Evolutionary conservation across 2,329 filamentous ascomycete genomes (phyloP).

Genomic region (Epichloe sibirici): DNA sequence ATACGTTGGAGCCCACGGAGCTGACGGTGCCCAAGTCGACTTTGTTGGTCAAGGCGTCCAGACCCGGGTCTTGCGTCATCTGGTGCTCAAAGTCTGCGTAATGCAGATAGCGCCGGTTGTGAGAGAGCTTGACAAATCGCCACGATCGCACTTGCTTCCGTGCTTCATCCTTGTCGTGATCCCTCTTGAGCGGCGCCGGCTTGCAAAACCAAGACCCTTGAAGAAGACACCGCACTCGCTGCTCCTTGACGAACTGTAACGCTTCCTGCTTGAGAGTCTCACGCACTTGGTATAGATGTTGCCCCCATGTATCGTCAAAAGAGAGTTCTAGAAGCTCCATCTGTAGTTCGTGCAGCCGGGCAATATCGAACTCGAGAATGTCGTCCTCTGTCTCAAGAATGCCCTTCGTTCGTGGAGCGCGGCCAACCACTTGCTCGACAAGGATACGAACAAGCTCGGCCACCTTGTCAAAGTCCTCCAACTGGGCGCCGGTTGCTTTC

Average conservation of each 20-base stretch:
- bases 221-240: constrained; percentile 79
- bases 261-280: constrained; percentile 87
- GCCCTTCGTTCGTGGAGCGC: constrained; percentile 69
- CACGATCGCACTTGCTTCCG: constrained; percentile 45
- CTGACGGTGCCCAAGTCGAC: constrained; percentile 81
- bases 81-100: constrained; percentile 72
- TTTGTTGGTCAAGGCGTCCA: constrained; percentile 67
- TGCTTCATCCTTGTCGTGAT: constrained; percentile 12
- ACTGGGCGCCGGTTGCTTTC: constrained; percentile 76
- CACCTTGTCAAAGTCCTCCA: constrained; percentile 87
- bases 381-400: constrained; percentile 84
- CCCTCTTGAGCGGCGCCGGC: constrained; percentile 27
- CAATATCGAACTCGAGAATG: constrained; percentile 69
- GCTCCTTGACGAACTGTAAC: constrained; percentile 92
- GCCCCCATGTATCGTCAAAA: constrained; percentile 91
- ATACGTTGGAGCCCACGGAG: constrained; percentile 88
- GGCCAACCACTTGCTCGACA: constrained; percentile 78
- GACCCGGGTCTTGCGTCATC: constrained; percentile 49
- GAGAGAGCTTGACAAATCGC: constrained; percentile 79
- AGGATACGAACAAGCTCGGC: constrained; percentile 83
- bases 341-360: constrained; percentile 68
- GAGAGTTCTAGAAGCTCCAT: constrained; percentile 86
- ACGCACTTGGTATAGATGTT: constrained; percentile 78
- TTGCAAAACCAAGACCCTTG: constrained; percentile 78
- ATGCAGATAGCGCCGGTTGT: constrained; percentile 82